Percentiles rank a stretch among this genome's conserved stretches.
Conservation (phyloP, 139 green algal genomes). For the Coccomyxa sp. region DNA sequence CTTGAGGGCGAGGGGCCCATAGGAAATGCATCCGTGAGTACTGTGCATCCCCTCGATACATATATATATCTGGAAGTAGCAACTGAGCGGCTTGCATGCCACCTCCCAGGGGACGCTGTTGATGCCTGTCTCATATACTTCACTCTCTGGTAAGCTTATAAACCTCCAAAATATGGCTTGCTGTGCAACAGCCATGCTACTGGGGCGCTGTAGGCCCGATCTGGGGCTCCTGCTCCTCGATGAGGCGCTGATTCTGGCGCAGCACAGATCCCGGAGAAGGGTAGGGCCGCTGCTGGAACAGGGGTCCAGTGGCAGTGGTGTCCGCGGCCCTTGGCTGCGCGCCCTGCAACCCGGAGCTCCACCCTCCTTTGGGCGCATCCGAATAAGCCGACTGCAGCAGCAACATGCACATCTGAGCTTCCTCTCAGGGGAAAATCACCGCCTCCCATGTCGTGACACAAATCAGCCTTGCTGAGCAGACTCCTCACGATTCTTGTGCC, state of each 20-base stretch:
- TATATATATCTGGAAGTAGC: no score
- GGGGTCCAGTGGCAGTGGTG: constrained; percentile 67
- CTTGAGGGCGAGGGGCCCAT: no score
- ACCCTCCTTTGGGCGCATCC: constrained; percentile 57
- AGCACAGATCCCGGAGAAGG: constrained; percentile 29
- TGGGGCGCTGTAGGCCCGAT: no score
- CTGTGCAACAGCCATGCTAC: no score
- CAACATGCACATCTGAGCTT: background rate
- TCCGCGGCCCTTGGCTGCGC: constrained; percentile 68
- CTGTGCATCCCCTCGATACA: no score
- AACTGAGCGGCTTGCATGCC: no score
- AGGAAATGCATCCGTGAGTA: no score
- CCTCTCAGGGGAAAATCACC: background rate
- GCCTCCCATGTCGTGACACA: background rate
- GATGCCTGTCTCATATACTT: no score
- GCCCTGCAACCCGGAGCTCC: constrained; percentile 50
- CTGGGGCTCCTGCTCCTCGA: constrained; percentile 4
- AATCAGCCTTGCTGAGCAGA: background rate
- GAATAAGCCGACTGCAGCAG: constrained; percentile 59
- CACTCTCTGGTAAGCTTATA: no score
- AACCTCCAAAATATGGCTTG: no score
- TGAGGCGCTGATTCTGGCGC: constrained; percentile 7
- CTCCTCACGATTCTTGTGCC: background rate
- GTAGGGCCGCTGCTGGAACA: constrained; percentile 80
- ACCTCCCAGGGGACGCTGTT: no score